A percentile compares a stretch with the other conserved stretches of the same genome.
phyloP scores from a whole-genome alignment of 2,329 filamentous ascomycete species.

The Coleophoma crateriformis region DNA sequence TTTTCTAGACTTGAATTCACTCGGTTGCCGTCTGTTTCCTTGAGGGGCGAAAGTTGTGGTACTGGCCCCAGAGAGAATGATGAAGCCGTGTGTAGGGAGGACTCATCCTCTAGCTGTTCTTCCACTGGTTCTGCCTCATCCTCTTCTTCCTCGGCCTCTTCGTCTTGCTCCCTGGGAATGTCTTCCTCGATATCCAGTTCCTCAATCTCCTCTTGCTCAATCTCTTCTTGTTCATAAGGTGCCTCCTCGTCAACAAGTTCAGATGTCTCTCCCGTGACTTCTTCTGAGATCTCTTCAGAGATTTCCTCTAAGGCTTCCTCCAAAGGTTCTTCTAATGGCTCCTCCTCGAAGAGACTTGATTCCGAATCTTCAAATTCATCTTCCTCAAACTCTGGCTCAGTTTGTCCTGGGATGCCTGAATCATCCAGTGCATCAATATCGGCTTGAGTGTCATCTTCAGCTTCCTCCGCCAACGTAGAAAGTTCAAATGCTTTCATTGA shows the following conservation, averaged over 20 bases:
- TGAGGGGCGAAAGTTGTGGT: constrained; percentile 39
- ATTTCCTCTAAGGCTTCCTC: constrained; percentile 5
- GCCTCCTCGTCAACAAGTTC: constrained; percentile 14
- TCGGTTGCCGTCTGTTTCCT: constrained; percentile 23
- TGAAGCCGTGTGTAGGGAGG: constrained; percentile 16
- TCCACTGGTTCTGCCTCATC: background rate
- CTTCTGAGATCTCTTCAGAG: constrained; percentile 15
- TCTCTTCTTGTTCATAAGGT: constrained; percentile 11
- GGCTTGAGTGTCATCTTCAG: constrained; percentile 25
- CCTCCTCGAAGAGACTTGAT: constrained; percentile 42
- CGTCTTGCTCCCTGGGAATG: no score
- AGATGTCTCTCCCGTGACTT: constrained; percentile 12
- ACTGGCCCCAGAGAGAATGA: constrained; percentile 19
- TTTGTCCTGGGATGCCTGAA: constrained; percentile 9
- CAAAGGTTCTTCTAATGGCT: constrained; percentile 28
- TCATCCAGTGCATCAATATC: constrained; percentile 28
- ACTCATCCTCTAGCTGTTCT: constrained; percentile 8
- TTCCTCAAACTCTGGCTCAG: constrained; percentile 20
- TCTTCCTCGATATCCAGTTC: background rate
- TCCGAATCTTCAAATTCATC: constrained; percentile 5
- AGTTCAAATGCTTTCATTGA: constrained; percentile 37
- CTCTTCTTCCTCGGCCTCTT: constrained; percentile 7
- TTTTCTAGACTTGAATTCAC: constrained; percentile 7
- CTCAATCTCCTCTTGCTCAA: constrained; percentile 8
- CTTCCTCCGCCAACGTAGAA: constrained; percentile 20